phyloP scores from a whole-genome alignment of 1,284 basidiomycete genomes.

The Austropuccinia psidii region DNA sequence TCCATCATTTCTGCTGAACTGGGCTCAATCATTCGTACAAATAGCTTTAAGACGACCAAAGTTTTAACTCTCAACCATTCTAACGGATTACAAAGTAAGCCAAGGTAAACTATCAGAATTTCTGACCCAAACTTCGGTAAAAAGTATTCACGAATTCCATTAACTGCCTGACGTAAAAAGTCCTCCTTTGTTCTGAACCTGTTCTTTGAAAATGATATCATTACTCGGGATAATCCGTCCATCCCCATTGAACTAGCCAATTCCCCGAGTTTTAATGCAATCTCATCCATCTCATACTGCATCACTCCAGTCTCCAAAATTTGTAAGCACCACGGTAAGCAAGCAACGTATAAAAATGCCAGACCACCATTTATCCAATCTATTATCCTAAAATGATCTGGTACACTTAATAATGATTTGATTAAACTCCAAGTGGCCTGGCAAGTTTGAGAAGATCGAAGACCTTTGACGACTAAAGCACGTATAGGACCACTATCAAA shows the following conservation, averaged over 20 bases:
- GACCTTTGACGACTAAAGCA: conserved; percentile 23
- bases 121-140: conserved; percentile 6
- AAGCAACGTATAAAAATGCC: conserved; percentile 26
- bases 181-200: conserved; percentile 36
- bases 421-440: conserved; percentile 30
- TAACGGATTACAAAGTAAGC: conserved; percentile 30
- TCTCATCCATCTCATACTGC: conserved; percentile 37
- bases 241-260: conserved; percentile 19
- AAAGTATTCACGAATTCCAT: conserved; percentile 37
- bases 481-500: conserved; percentile 17
- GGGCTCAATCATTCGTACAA: conserved; percentile 15
- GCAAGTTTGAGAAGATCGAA: conserved; percentile 31
- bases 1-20: conserved; percentile 24
- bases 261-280: conserved; percentile 20
- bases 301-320: conserved; percentile 33
- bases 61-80: conserved; percentile 32
- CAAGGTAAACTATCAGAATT: conserved; percentile 23
- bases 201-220: conserved; percentile 32
- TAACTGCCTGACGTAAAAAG: conserved; percentile 29
- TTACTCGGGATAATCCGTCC: conserved; percentile 32
- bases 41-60: conserved; percentile 18
- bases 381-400: conserved; percentile 16
- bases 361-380: conserved; percentile 32
- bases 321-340: conserved; percentile 36
- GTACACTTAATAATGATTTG: conserved; percentile 15